Evolutionary conservation across 2,329 filamentous ascomycete genomes (phyloP).

Genomic region (Colletotrichum eleusines): DNA sequence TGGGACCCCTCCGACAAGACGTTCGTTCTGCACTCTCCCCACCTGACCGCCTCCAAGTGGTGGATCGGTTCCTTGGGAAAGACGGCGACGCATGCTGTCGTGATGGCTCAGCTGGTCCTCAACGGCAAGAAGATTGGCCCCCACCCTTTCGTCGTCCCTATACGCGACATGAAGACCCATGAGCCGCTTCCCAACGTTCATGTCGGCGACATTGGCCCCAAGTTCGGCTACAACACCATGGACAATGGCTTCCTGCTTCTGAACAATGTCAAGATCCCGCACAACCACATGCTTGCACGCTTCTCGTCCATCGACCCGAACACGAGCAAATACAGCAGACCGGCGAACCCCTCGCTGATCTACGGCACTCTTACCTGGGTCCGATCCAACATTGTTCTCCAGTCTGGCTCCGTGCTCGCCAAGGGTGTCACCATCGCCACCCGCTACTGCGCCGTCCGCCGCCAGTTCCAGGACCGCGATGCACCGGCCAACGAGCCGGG

Average conservation of each 20-base stretch:
- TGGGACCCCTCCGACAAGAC: slow-evolving; percentile 81
- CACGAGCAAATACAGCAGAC: slow-evolving; percentile 76
- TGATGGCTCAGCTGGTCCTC: slow-evolving; percentile 82
- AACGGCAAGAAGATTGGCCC: slow-evolving; percentile 77
- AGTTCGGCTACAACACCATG: slow-evolving; percentile 85
- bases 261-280: slow-evolving; percentile 81
- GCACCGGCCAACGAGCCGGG: slow-evolving; percentile 66
- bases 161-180: slow-evolving; percentile 78
- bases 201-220: slow-evolving; percentile 84
- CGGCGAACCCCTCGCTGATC: slow-evolving; percentile 74
- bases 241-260: slow-evolving; percentile 85
- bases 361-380: slow-evolving; percentile 85
- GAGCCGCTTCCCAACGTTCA: slow-evolving; percentile 76
- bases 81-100: slow-evolving; percentile 81
- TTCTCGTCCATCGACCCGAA: slow-evolving; percentile 71
- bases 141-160: slow-evolving; percentile 82
- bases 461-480: slow-evolving; percentile 84
- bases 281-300: slow-evolving; percentile 68
- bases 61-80: slow-evolving; percentile 85
- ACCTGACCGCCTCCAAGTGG: slow-evolving; percentile 83
- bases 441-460: slow-evolving; percentile 77
- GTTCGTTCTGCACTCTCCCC: slow-evolving; percentile 79
- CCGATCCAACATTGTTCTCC: slow-evolving; percentile 78
- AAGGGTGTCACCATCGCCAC: slow-evolving; percentile 83
- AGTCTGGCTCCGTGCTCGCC: slow-evolving; percentile 78